Base-by-base conservation (phyloP, 306 rosid species). In the Vigna angularis region DNA sequence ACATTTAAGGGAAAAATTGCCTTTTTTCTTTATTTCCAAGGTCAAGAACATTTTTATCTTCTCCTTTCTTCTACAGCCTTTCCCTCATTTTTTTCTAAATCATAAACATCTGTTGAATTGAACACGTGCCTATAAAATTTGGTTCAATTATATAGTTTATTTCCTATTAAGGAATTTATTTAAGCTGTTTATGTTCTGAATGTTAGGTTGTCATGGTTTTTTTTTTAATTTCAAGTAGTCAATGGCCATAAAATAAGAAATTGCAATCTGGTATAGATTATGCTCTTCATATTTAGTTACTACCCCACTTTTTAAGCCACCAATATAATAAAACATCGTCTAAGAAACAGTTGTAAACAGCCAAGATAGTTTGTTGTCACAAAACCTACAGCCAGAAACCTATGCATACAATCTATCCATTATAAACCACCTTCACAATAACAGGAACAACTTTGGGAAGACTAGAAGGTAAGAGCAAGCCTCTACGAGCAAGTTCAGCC, bases 401-500 rank as follows among this genome's bases (percentile, higher is more conserved):
- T 62, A 36, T 14, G 64, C 72, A 73, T 59, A 66, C 70, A 63
- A 34, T 52, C 14, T 47, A 40, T 70, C 36, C 67, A 64, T 34
- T 22, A 36, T 64, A 78, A 76, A 78, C 82, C 80, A 94, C 98
- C 98, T 92, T 93, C 88, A 93, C 86, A 62, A 93, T 88, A 84
- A 95, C 91, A 36, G 98, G 98, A 77, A 93, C 93, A 66, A 95
- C 94, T 85, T 85, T 88, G 36, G 93, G 92, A 79, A 95, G 97
- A 85, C 97, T 87, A 36, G 24, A 48, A 68, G 98, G 97, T 66
- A 93, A 84, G 83, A 95, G 97, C 86, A 92, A 85, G 79, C 98
- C 98, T 86, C 98, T 88, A 73, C 98, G 97, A 80, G 96, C 98
- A 88, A 95, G 92, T 88, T 95, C 98, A 63, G 98, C 98, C 83